Percentiles rank a stretch among this genome's conserved stretches.
These are phyloP conservation scores for Trichosporon asahii DNA, from an alignment of 1,284 basidiomycete species.

Conservation along the genomic window DNA sequence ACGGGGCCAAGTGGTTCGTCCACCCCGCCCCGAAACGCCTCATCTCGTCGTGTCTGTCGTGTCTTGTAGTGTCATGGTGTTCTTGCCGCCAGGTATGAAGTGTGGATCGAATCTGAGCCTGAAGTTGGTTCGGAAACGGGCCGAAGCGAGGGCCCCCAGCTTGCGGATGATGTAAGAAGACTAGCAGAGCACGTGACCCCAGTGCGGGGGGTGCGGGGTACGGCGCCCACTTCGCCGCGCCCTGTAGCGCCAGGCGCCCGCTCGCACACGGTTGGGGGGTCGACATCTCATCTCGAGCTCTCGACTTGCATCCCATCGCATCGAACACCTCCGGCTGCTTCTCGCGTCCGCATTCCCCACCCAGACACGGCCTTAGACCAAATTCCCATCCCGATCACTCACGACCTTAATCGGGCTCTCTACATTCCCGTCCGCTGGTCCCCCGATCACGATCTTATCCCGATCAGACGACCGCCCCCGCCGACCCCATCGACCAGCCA, in stretches of 20 bases:
- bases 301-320: not conserved
- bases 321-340: not conserved
- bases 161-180: not conserved
- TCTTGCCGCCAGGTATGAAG: no score
- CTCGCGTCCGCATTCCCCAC: not conserved
- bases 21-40: no score
- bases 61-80: no score
- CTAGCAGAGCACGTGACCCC: not conserved
- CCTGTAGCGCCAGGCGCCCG: not conserved
- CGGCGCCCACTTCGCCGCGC: not conserved
- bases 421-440: not conserved
- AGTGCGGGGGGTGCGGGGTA: not conserved
- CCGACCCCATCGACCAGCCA: not conserved
- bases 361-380: not conserved
- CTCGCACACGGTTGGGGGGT: not conserved
- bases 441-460: not conserved
- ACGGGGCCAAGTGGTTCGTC: no score
- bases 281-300: not conserved
- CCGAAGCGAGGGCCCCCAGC: not conserved
- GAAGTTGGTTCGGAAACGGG: not conserved
- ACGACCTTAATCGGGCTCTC: not conserved
- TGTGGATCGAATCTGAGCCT: not conserved
- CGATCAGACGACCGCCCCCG: not conserved
- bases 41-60: no score
- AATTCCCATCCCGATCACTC: not conserved